phyloP scores from a whole-genome alignment of 768 basidiomycete genomes.

The Lactifluus subvellereus region DNA sequence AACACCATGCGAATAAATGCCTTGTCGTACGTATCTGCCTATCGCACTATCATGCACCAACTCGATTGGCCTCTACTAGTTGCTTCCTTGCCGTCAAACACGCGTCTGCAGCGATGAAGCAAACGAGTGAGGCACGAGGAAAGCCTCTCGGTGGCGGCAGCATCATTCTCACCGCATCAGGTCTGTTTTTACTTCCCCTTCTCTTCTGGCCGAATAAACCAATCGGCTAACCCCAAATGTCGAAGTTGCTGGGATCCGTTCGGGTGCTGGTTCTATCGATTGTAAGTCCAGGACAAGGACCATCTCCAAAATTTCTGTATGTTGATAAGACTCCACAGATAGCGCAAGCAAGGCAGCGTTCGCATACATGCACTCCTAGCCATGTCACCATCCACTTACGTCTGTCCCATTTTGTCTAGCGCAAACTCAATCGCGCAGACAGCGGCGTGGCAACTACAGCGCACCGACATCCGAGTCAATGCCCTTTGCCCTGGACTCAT shows the following conservation, averaged over 20 bases:
- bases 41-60: background rate
- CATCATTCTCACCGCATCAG: conserved; percentile 82
- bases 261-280: conserved; percentile 76
- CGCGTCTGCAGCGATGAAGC: conserved; percentile 76
- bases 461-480: conserved; percentile 83
- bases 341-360: conserved; percentile 93
- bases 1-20: conserved; percentile 73
- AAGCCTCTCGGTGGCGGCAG: conserved; percentile 71
- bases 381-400: conserved; percentile 11
- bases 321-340: conserved; percentile 42
- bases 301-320: conserved; percentile 12
- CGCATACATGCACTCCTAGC: conserved; percentile 29
- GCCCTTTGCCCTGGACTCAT: conserved; percentile 88
- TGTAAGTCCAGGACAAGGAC: conserved; percentile 43
- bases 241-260: conserved; percentile 73
- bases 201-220: background rate
- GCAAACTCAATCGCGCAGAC: conserved; percentile 89
- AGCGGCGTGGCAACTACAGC: conserved; percentile 70
- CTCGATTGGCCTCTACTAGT: conserved; percentile 35
- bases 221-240: background rate
- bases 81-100: conserved; percentile 88
- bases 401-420: conserved; percentile 34
- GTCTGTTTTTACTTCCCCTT: conserved; percentile 37
- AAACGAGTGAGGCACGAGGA: conserved; percentile 56
- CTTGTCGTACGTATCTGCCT: conserved; percentile 40